Base-by-base conservation (phyloP, 78 protist species). In the Cavenderia fasciculata region DNA sequence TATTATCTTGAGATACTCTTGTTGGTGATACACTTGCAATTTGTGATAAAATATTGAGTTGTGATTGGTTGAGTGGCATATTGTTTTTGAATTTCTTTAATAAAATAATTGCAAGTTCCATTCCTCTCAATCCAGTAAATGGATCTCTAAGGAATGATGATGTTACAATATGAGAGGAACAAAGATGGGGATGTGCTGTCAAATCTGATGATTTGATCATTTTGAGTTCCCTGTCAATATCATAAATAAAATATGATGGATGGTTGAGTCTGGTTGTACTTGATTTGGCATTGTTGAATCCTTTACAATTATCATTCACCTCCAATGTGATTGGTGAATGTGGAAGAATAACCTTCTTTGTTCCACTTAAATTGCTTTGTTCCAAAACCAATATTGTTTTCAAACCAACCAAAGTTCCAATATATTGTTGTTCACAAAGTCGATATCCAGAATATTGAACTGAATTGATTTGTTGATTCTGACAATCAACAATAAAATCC, bases 351-450 rank as follows among this genome's bases (percentile, higher is more conserved):
- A 52, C 31, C 12, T 21, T 12, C 10, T 52, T 52, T 19, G n/a
- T n/a, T n/a, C 21, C 59, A 52, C 21, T 52, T 4, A 3, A 1
- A 18, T 34, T 38, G 8, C 4, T 38, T 4, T 62, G 36, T 10
- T 38, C 14, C 4, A 62, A 47, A 7, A 62, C 7, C 16, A 62
- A 47, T n/a, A 6, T 6, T 19, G n/a, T 29, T 2, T 33, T 4
- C 2, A 62, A 12, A 29, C 71, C 71, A 36, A 62, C 38, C 11
- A 62, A n/a, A 8, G 71, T 62, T 3, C 71, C 71, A 62, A 34
- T 38, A 18, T 62, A 62, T 36, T 62, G 71, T 18, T 38, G 33
- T 4, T 7, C 21, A 29, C 43, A 34, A 4, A 62, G 10, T 10
- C 4, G 8, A 10, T 29, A 62, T 8, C n/a, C 7, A 23, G 46